Conservation (phyloP, 345 rosid genomes). For the Gossypium australe region DNA sequence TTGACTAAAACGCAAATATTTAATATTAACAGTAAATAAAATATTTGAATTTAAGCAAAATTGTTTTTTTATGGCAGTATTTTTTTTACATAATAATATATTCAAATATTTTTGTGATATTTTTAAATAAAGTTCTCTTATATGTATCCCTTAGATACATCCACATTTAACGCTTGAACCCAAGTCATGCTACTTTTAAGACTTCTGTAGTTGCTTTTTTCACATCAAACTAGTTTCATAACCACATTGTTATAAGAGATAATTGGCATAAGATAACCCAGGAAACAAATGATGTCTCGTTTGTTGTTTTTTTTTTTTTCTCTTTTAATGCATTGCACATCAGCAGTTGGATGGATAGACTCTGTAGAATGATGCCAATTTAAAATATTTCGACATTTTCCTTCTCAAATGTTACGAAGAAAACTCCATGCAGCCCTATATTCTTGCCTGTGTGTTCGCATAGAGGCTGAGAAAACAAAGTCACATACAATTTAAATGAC, state of each 20-base stretch:
- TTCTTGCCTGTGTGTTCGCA: not conserved
- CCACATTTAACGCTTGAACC: not conserved
- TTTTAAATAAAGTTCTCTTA: not conserved
- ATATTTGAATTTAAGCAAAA: not conserved
- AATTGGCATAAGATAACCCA: not conserved
- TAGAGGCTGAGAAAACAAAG: not conserved
- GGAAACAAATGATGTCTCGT: not conserved
- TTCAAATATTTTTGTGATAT: not conserved
- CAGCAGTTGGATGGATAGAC: not conserved
- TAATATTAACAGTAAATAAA: not conserved
- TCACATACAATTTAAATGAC: not conserved
- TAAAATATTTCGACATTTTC: not conserved
- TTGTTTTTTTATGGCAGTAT: not conserved
- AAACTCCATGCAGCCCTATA: not conserved
- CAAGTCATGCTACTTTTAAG: not conserved
- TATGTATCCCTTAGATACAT: not conserved
- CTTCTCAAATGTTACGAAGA: not conserved
- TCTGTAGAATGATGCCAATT: not conserved
- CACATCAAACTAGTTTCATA: not conserved
- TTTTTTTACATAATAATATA: no score
- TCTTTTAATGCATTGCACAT: not conserved
- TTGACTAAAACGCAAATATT: not conserved
- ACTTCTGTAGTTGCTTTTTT: not conserved
- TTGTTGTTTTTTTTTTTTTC: not conserved
- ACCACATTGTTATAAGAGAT: not conserved